phyloP scores from a whole-genome alignment of 2,329 filamentous ascomycete species.

The Aspergillus floridensis region DNA sequence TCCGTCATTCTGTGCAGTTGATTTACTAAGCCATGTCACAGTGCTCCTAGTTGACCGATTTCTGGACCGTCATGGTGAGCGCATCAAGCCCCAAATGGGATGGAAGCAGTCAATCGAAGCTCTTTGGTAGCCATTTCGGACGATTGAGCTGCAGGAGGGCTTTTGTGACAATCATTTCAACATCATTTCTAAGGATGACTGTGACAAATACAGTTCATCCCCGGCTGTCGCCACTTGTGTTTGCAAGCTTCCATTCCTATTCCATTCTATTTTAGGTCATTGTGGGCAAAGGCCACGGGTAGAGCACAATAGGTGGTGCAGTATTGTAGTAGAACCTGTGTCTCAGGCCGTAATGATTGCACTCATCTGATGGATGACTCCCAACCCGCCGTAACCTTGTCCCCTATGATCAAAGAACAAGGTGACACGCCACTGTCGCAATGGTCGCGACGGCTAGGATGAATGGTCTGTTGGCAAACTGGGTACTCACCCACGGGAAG shows the following conservation, averaged over 20 bases:
- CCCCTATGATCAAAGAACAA: not conserved
- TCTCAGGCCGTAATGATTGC: not conserved
- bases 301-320: not conserved
- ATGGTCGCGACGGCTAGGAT: not conserved
- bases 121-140: conserved; percentile 13
- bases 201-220: not conserved
- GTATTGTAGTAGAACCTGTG: too few relatives aligned
- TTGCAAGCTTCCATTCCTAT: not conserved
- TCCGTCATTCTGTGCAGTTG: not conserved
- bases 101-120: conserved; percentile 25
- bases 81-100: conserved; percentile 23
- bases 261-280: not conserved
- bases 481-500: conserved; percentile 13
- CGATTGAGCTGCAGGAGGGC: not conserved
- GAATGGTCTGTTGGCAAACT: conserved; percentile 13
- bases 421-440: not conserved
- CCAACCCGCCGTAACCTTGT: not conserved
- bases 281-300: not conserved
- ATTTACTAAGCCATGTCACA: conserved; percentile 20
- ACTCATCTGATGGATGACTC: not conserved
- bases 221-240: not conserved
- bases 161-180: not conserved
- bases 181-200: not conserved
- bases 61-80: conserved; percentile 28
- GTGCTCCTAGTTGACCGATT: conserved; percentile 37